A percentile compares a stretch with the other conserved stretches of the same genome.
These are phyloP conservation scores for Ramularia endophylla DNA, from an alignment of 2,329 filamentous ascomycete species.

Conservation along the genomic window DNA sequence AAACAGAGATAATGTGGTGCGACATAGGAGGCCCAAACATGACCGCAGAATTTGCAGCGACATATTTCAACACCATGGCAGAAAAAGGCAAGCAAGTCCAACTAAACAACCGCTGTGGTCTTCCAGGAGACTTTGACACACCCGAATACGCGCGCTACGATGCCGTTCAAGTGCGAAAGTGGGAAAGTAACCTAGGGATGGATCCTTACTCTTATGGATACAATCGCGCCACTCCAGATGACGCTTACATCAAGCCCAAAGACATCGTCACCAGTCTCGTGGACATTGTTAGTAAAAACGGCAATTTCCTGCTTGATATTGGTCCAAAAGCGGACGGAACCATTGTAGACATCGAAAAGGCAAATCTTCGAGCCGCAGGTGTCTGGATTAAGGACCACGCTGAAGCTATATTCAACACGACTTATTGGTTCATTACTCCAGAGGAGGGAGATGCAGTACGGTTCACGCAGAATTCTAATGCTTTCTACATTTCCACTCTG, in stretches of 20 bases:
- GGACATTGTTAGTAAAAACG: slow-evolving; percentile 29
- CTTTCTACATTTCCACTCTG: slow-evolving; percentile 49
- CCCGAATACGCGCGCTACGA: slow-evolving; percentile 52
- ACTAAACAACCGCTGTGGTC: slow-evolving; percentile 54
- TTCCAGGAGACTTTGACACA: slow-evolving; percentile 54
- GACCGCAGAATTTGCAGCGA: slow-evolving; percentile 38
- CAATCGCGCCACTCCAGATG: slow-evolving; percentile 48
- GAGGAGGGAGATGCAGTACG: slow-evolving; percentile 41
- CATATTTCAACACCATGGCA: slow-evolving; percentile 39
- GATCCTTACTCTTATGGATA: slow-evolving; percentile 56
- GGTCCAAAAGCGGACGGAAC: slow-evolving; percentile 51
- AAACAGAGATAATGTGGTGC: slow-evolving; percentile 45
- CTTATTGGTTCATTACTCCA: slow-evolving; percentile 47
- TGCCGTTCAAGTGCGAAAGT: slow-evolving; percentile 49
- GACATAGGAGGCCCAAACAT: slow-evolving; percentile 42
- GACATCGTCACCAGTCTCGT: slow-evolving; percentile 23
- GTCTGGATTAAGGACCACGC: slow-evolving; percentile 49
- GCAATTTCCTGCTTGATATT: slow-evolving; percentile 28
- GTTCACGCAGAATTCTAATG: slow-evolving; percentile 48
- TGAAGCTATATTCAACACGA: slow-evolving; percentile 54
- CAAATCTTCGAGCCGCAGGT: slow-evolving; percentile 47
- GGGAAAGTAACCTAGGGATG: slow-evolving; percentile 56
- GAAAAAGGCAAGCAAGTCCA: slow-evolving; percentile 43
- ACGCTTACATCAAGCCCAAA: slow-evolving; percentile 20
- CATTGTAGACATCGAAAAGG: slow-evolving; percentile 45